These are phyloP conservation scores for Pistacia atlantica DNA, from an alignment of 345 rosid genomes.

Conservation along the genomic window DNA sequence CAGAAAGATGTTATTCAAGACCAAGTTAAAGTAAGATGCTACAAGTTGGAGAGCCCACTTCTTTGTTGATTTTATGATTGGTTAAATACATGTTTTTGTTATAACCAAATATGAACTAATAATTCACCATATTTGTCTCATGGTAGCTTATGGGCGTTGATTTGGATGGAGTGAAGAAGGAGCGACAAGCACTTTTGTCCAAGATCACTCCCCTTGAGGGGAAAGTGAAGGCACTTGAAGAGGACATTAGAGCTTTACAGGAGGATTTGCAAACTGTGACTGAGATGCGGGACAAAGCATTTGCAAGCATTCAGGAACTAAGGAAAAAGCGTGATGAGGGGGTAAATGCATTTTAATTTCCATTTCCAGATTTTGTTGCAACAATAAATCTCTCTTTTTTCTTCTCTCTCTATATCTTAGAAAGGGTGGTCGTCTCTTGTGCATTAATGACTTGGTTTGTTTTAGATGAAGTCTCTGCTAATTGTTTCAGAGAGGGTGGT, in stretches of 20 bases:
- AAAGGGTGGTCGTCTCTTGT: neutral
- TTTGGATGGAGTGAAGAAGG: slow-evolving; percentile 88
- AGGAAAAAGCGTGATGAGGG: slow-evolving; percentile 67
- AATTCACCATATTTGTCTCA: slow-evolving; percentile 12
- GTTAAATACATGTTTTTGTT: neutral
- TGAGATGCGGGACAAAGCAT: slow-evolving; percentile 65
- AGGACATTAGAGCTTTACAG: slow-evolving; percentile 56
- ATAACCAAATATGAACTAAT: neutral
- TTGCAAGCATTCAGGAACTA: slow-evolving; percentile 52
- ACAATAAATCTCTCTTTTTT: neutral
- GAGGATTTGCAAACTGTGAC: slow-evolving; percentile 51
- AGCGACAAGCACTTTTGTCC: slow-evolving; percentile 66
- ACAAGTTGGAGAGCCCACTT: neutral
- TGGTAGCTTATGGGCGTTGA: slow-evolving; percentile 84
- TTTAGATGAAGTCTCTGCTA: neutral
- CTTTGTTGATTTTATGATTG: neutral
- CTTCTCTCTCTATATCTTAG: neutral
- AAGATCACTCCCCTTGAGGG: slow-evolving; percentile 56
- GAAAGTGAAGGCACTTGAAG: slow-evolving; percentile 54
- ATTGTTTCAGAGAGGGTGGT: neutral
- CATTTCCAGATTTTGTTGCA: neutral
- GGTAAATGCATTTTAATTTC: slow-evolving; percentile 47
- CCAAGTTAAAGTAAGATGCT: slow-evolving; percentile 87
- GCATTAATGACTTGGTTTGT: neutral
- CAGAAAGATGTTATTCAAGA: slow-evolving; percentile 83